phyloP scores from a whole-genome alignment of 345 rosid genomes.

The Limnanthes douglasii region DNA sequence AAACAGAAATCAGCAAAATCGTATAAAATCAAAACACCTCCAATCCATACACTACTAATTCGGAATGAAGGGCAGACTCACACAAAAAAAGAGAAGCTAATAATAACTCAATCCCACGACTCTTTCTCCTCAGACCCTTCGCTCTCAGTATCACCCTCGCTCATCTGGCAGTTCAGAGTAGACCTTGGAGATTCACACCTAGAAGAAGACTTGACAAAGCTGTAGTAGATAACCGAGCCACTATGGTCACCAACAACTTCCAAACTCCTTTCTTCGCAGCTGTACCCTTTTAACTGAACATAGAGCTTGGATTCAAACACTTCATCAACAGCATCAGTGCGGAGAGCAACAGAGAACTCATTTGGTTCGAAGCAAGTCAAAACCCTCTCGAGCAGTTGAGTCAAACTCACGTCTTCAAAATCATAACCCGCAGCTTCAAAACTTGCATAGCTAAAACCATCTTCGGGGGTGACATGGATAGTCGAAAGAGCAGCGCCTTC shows the following conservation, averaged over 20 bases:
- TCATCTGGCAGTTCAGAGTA: too few species aligned
- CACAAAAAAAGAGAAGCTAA: too few species aligned
- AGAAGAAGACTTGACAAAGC: slow-evolving; percentile 20
- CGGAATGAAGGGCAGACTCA: too few species aligned
- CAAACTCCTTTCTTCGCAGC: slow-evolving; percentile 15
- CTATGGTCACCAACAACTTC: slow-evolving; percentile 29
- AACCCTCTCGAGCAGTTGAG: slow-evolving; percentile 11
- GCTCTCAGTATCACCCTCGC: too few species aligned
- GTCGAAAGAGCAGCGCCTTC: slow-evolving; percentile 24
- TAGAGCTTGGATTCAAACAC: slow-evolving; percentile 2
- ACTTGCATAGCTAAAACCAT: slow-evolving; percentile 39
- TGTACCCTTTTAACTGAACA: slow-evolving; percentile 18
- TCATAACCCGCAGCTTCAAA: slow-evolving; percentile 85
- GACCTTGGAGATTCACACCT: too few species aligned
- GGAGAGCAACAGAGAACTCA: slow-evolving; percentile 17
- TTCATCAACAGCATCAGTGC: slow-evolving; percentile 3
- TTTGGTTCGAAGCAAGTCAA: slow-evolving; percentile 17
- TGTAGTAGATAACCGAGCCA: slow-evolving; percentile 28
- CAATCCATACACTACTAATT: too few species aligned
- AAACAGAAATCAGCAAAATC: too few species aligned
- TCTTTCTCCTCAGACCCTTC: too few species aligned
- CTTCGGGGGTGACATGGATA: slow-evolving; percentile 80
- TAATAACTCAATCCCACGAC: too few species aligned
- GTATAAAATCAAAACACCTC: too few species aligned
- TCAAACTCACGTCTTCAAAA: slow-evolving; percentile 18